These are phyloP conservation scores for Stephania cephalantha DNA, from an alignment of 164 flowering plant species.

Conservation along the genomic window DNA sequence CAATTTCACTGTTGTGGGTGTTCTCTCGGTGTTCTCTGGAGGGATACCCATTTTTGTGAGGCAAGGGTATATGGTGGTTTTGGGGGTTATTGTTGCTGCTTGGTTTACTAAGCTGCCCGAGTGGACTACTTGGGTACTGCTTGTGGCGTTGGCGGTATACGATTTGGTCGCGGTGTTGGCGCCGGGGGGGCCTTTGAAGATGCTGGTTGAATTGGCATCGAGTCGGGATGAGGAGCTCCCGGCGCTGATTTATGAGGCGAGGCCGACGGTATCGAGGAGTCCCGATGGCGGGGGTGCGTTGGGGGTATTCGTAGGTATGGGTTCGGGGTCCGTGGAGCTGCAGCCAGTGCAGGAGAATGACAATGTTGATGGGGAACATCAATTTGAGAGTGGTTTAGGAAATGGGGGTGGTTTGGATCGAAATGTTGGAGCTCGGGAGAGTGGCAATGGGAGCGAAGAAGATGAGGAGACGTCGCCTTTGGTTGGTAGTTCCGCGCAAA, in stretches of 20 bases:
- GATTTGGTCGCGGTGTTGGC: conserved; percentile 85
- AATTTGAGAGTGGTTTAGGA: too few species aligned
- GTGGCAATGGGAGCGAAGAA: conserved; percentile 15
- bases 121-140: conserved; percentile 88
- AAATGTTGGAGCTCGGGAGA: conserved; percentile 12
- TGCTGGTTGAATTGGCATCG: conserved; percentile 77
- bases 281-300: conserved; percentile 18
- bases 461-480: conserved; percentile 49
- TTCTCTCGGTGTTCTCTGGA: conserved; percentile 49
- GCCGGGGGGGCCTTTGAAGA: conserved; percentile 87
- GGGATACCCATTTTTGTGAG: conserved; percentile 65
- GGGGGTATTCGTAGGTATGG: conserved; percentile 49
- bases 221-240: conserved; percentile 81
- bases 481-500: conserved; percentile 24
- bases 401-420: conserved; percentile 12
- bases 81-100: conserved; percentile 75
- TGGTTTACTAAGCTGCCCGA: conserved; percentile 89
- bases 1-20: conserved; percentile 69
- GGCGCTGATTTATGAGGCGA: conserved; percentile 77
- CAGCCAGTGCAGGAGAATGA: conserved; percentile 29
- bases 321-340: conserved; percentile 53
- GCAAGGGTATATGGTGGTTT: conserved; percentile 61
- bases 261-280: conserved; percentile 39
- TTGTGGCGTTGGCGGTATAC: conserved; percentile 75
- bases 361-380: conserved; percentile 9